Conservation (phyloP, 2,329 filamentous ascomycete genomes). For the Alternaria rosae region DNA sequence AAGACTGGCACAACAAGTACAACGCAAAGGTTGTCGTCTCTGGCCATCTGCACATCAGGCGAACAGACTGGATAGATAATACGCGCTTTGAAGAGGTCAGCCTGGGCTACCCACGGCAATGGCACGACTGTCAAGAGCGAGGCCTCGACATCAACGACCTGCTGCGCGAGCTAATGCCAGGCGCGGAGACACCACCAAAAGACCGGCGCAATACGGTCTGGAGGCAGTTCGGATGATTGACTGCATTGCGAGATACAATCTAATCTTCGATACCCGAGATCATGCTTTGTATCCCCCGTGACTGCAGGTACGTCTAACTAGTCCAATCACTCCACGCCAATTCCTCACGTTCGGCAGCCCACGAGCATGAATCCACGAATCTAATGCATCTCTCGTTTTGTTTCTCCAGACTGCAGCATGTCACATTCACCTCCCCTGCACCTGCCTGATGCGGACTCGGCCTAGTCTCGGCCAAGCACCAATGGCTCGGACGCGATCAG, state of each 20-base stretch:
- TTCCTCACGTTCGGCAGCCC: conserved; percentile 8
- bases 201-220: conserved; percentile 35
- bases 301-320: conserved; percentile 10
- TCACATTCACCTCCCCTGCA: conserved; percentile 10
- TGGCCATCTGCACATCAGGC: conserved; percentile 56
- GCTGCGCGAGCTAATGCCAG: conserved; percentile 56
- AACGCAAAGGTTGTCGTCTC: conserved; percentile 58
- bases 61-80: conserved; percentile 57
- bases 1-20: conserved; percentile 56
- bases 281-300: not conserved
- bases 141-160: conserved; percentile 56
- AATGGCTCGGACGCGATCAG: conserved; percentile 16
- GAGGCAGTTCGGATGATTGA: conserved; percentile 36
- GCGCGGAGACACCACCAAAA: conserved; percentile 42
- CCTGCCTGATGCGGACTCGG: conserved; percentile 27
- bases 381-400: conserved; percentile 3
- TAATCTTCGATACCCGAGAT: conserved; percentile 8
- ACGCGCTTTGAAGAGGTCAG: conserved; percentile 58
- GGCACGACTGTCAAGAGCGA: conserved; percentile 53
- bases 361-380: not conserved
- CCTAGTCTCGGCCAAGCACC: conserved; percentile 17
- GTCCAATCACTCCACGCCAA: conserved; percentile 11
- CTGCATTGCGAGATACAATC: not conserved
- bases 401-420: not conserved
- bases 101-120: conserved; percentile 58